Percentiles rank a stretch among this genome's conserved stretches.
Conservation (phyloP, 176 grass and related monocot genomes). For the Areca catechu region DNA sequence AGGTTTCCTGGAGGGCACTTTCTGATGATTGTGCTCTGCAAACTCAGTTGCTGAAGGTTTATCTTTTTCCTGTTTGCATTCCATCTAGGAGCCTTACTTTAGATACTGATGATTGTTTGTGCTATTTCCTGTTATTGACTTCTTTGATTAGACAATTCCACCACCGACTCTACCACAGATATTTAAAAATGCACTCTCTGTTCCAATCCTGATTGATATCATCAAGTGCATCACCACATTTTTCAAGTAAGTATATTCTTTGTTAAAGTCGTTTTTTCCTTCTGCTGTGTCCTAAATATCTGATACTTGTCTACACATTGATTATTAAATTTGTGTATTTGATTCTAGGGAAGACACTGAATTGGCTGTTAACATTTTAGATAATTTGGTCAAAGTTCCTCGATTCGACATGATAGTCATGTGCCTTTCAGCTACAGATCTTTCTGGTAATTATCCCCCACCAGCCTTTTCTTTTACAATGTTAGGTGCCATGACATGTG, state of each 20-base stretch:
- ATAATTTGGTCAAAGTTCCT: constrained; percentile 79
- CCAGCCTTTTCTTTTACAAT: neutral
- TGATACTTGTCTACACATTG: too few species aligned
- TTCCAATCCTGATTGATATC: constrained; percentile 76
- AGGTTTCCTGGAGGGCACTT: constrained; percentile 88
- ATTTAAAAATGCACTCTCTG: constrained; percentile 89
- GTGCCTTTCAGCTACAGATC: constrained; percentile 63
- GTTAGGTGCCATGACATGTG: too few species aligned
- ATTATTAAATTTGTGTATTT: neutral
- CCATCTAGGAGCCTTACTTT: neutral
- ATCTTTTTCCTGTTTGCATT: neutral
- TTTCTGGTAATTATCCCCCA: constrained; percentile 37
- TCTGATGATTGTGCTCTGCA: constrained; percentile 52
- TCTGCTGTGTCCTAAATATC: too few species aligned
- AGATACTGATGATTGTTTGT: too few species aligned
- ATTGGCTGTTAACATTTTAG: constrained; percentile 69
- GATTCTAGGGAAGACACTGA: constrained; percentile 58
- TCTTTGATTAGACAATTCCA: constrained; percentile 53
- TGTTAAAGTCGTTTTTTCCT: neutral
- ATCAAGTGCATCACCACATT: constrained; percentile 59
- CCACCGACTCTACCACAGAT: constrained; percentile 57
- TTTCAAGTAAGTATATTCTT: constrained; percentile 36
- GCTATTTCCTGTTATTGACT: constrained; percentile 6
- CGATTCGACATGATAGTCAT: constrained; percentile 93
- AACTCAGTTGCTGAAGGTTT: constrained; percentile 74